Conservation (phyloP, 2,329 filamentous ascomycete species). For the Blastomyces percursus region DNA sequence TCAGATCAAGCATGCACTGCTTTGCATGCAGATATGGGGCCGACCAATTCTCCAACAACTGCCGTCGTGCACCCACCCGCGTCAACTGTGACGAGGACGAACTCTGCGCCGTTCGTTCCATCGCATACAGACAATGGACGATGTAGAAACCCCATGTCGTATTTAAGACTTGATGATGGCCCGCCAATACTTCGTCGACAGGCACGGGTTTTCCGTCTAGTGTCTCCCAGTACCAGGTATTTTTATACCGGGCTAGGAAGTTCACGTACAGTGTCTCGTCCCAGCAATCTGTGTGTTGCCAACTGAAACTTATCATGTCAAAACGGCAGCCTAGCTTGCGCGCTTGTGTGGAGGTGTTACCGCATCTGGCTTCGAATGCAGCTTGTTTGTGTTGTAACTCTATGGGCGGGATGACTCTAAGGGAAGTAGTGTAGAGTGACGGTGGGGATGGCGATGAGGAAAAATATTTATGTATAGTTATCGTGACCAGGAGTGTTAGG, state of each 20-base stretch:
- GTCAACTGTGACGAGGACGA: not conserved
- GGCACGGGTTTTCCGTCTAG: not conserved
- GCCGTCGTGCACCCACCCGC: not conserved
- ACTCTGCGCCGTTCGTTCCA: not conserved
- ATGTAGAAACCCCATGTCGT: not conserved
- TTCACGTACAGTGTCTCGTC: not conserved
- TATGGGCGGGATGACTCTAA: not conserved
- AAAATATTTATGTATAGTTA: not conserved
- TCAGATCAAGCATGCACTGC: slow-evolving; percentile 1
- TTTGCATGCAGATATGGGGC: not conserved
- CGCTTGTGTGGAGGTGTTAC: not conserved
- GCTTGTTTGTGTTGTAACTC: not conserved
- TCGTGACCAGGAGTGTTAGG: not conserved
- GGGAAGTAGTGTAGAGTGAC: not conserved
- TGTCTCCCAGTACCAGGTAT: not conserved
- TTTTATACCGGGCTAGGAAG: not conserved
- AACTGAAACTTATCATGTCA: not conserved
- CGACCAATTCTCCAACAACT: not conserved
- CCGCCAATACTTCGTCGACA: not conserved
- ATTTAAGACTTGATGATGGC: not conserved
- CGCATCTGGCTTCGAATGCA: not conserved
- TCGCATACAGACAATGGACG: not conserved
- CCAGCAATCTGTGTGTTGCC: not conserved
- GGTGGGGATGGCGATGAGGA: not conserved
- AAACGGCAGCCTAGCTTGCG: not conserved